A percentile compares a stretch with the other conserved stretches of the same genome.
Evolutionary conservation across 495 filamentous ascomycete species (phyloP).

Genomic region (Penicillium paradoxum): DNA sequence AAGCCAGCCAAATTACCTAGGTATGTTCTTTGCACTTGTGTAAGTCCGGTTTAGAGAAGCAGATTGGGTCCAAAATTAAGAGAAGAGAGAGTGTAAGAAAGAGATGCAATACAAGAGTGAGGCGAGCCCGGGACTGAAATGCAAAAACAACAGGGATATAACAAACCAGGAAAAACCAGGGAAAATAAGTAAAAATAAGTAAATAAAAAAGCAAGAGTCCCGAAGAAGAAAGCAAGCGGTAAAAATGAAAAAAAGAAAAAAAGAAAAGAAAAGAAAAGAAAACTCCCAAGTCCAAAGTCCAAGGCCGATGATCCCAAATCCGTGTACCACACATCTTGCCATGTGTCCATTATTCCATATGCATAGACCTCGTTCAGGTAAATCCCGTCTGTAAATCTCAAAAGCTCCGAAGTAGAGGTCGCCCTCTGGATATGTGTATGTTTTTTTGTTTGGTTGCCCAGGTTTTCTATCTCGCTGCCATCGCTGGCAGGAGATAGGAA

Average conservation of each 20-base stretch:
- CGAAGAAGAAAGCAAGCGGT: slow-evolving; percentile 4
- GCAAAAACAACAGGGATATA: neutral
- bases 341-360: slow-evolving; percentile 11
- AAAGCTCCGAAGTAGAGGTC: slow-evolving; percentile 20
- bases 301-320: slow-evolving; percentile 1
- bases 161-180: neutral
- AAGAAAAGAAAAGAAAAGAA: slow-evolving; percentile 2
- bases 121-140: neutral
- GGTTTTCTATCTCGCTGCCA: neutral
- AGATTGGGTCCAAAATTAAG: slow-evolving; percentile 5
- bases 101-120: slow-evolving; percentile 9
- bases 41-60: slow-evolving; percentile 18
- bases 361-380: slow-evolving; percentile 6
- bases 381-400: slow-evolving; percentile 5
- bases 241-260: slow-evolving; percentile 7
- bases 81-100: slow-evolving; percentile 13
- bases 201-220: slow-evolving; percentile 4
- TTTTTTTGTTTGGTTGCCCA: slow-evolving; percentile 6
- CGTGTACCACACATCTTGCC: slow-evolving; percentile 4
- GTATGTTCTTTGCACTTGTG: slow-evolving; percentile 35
- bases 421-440: slow-evolving; percentile 26
- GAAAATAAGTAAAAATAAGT: neutral
- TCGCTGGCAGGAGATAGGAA: neutral
- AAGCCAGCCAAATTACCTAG: slow-evolving; percentile 18
- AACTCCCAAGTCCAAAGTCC: slow-evolving; percentile 7